Evolutionary conservation across 495 filamentous ascomycete genomes (phyloP), one percentile per base, ranked within the genome.

Genomic region (Friedmanniomyces endolithicus): DNA sequence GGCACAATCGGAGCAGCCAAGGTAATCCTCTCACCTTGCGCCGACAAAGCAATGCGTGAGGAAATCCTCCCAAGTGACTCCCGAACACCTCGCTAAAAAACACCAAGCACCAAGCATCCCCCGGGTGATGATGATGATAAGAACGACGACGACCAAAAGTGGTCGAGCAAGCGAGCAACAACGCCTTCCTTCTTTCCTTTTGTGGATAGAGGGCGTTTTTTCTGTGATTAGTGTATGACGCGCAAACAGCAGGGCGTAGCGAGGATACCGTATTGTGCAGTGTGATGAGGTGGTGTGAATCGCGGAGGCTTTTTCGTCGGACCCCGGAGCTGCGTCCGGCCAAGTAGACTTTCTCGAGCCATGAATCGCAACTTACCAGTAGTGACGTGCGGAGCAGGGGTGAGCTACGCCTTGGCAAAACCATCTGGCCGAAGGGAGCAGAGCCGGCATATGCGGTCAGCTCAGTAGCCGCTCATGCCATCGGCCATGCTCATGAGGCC

Each of bases 401-500:
- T 8, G 8, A 16, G 8, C 37, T 41, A 14, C 14, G 12, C 23
- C 44, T 47, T 22, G 44, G 19, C 19, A 17, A 45, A 9, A 16
- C 41, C 41, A 45, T n/a, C n/a, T n/a, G n/a, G 19, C 16, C 39
- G 39, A 41, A 22, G 3, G 19, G 14, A 22, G 39, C 39, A 14
- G 3, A 22, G 16, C n/a, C n/a, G n/a, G n/a, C n/a, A 22, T 22
- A 2, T 41, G 39, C 16, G 39, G 3, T 41, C 3, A 31, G 4
- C 31, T 49, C 35, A 62, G 25, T 58, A 62, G 11, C 58, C 62
- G n/a, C 31, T 45, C 64, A 68, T 66, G 3, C 61, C 58, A 20
- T 67, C 63, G 24, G 58, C 63, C 61, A 71, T 67, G 20, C 65
- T 65, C 12, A 62, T 41, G 50, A 71, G 59, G 34, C 68, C 68